Evolutionary conservation across 1,284 basidiomycete genomes (phyloP), one percentile per base, ranked within the genome.

Genomic region (Schizopora paradoxa): DNA sequence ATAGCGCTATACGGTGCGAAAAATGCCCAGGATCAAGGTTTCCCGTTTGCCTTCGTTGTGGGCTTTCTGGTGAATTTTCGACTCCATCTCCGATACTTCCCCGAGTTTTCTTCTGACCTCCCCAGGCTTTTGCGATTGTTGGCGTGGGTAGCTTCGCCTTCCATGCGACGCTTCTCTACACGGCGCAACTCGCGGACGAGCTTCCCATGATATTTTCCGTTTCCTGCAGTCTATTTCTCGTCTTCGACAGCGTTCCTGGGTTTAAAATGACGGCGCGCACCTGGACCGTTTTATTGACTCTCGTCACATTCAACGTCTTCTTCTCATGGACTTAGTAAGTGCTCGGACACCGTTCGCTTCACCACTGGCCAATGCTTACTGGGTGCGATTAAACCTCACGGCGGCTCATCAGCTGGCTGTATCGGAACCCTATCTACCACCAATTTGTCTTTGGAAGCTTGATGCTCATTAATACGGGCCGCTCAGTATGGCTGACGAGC

Each of bases 271-370:
- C 55, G 28, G 64, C 49, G 50, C 59, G 52, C 36, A 56, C 65
- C 16, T 41, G 49, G 18, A 72, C 69, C 21, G 61, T 75, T 11
- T 62, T 69, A 6, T 49, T 60, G 7, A 50, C 57, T 16, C 52
- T 70, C 5, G 38, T 70, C 6, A 26, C 63, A 1, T 80, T 82
- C 55, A 70, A 82, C 60, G 52, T 71, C 4, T 45, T 76, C 0
- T 85, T 85, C 58, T 76, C 78, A 6, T 72, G 73, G 69, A 74
- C 70, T 60, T 84, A 85, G 82, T 84, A 59, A 55, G 79, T 66
- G 14, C 21, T 28, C 11, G 23, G 8, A 16, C 35, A 29, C 35
- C n/a, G 34, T 26, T 16, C 2, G 23, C 31, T 2, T 32, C 21
- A 19, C 21, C 36, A 7, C 28, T 31, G n/a, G 11, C 35, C 22